These are phyloP conservation scores for Fraxinus americana DNA, from an alignment of 257 asterid species.

Conservation along the genomic window DNA sequence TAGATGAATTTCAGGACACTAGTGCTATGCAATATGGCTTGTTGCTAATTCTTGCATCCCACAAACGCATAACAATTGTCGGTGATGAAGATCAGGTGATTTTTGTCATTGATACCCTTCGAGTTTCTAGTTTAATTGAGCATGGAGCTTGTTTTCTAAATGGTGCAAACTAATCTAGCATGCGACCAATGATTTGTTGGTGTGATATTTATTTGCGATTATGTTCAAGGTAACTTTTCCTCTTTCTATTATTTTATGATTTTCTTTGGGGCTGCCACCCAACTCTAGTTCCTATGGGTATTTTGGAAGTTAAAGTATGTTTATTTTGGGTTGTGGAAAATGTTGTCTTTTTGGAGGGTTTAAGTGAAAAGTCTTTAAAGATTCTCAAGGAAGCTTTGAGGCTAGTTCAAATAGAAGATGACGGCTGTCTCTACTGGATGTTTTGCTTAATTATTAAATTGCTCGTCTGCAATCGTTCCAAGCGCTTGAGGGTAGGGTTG, in stretches of 20 bases:
- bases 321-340: not conserved
- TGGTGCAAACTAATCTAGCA: not conserved
- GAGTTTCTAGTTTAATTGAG: constrained; percentile 15
- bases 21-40: constrained; percentile 88
- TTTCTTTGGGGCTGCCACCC: not conserved
- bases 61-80: constrained; percentile 78
- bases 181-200: not conserved
- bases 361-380: not conserved
- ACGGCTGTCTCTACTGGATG: not conserved
- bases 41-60: constrained; percentile 73
- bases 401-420: not conserved
- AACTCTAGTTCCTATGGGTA: not conserved
- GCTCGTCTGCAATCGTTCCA: not conserved
- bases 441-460: not conserved
- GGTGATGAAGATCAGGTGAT: constrained; percentile 99
- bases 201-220: not conserved
- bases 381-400: not conserved
- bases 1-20: constrained; percentile 98
- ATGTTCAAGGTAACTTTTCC: not conserved
- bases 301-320: not conserved
- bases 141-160: not conserved
- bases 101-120: constrained; percentile 26
- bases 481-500: not conserved
- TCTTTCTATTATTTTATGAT: not conserved
- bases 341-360: not conserved